These are phyloP conservation scores for Marasmius tenuissimus DNA, from an alignment of 1,284 basidiomycete genomes.

Conservation along the genomic window DNA sequence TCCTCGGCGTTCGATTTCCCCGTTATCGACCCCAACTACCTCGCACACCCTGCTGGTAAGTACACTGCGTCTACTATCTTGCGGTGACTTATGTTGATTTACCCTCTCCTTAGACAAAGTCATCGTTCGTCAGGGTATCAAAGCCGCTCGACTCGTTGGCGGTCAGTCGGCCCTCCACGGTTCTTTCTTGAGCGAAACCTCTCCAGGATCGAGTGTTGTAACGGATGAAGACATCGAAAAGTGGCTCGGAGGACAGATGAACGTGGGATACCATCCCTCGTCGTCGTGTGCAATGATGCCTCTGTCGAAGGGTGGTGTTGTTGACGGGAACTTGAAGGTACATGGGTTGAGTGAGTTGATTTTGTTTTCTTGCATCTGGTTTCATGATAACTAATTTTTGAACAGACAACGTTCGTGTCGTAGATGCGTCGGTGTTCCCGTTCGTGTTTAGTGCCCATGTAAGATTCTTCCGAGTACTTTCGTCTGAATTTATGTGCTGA, in stretches of 20 bases:
- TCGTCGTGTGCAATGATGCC: slow-evolving; percentile 69
- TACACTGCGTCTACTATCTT: background rate
- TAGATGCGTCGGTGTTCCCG: slow-evolving; percentile 42
- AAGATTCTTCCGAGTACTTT: slow-evolving; percentile 13
- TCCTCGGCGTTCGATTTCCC: slow-evolving; percentile 20
- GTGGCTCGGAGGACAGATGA: slow-evolving; percentile 40
- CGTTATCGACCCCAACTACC: slow-evolving; percentile 10
- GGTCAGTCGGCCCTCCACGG: slow-evolving; percentile 38
- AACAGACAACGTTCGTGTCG: slow-evolving; percentile 35
- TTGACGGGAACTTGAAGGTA: slow-evolving; percentile 60
- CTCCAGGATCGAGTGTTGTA: slow-evolving; percentile 37
- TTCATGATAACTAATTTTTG: too few species aligned
- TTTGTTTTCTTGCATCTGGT: too few species aligned
- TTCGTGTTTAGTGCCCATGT: slow-evolving; percentile 46
- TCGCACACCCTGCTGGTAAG: slow-evolving; percentile 10
- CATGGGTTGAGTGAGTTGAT: slow-evolving; percentile 41
- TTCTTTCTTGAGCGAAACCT: slow-evolving; percentile 32
- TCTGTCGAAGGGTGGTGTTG: slow-evolving; percentile 59
- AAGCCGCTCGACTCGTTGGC: slow-evolving; percentile 47
- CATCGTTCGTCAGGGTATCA: slow-evolving; percentile 40
- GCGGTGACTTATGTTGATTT: background rate
- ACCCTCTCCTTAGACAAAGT: slow-evolving; percentile 4
- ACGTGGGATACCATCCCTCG: slow-evolving; percentile 56
- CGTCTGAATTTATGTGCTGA: background rate
- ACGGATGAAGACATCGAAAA: slow-evolving; percentile 48